Percentiles rank a stretch among this genome's conserved stretches.
These are phyloP conservation scores for Corinectria fuckeliana DNA, from an alignment of 2,329 filamentous ascomycete species.

Conservation along the genomic window DNA sequence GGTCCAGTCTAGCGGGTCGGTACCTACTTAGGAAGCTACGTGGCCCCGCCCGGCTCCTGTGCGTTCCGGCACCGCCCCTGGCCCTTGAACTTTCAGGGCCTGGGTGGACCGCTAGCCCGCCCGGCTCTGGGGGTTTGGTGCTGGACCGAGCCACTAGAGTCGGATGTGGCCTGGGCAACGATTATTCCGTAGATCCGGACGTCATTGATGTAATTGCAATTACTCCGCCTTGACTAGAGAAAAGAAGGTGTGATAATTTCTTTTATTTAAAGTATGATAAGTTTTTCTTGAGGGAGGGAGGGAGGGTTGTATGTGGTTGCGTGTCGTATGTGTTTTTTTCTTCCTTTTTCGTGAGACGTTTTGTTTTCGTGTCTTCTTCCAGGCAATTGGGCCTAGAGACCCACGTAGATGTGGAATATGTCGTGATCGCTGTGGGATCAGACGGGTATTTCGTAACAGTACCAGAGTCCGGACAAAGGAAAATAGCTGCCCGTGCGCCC, in stretches of 20 bases:
- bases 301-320: too few relatives aligned
- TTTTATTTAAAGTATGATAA: too few relatives aligned
- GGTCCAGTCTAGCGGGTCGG: background rate
- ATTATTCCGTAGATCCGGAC: background rate
- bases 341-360: background rate
- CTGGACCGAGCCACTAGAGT: background rate
- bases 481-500: slow-evolving; percentile 24
- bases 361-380: slow-evolving; percentile 10
- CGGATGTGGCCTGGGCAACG: background rate
- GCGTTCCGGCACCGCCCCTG: background rate
- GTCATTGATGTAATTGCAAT: background rate
- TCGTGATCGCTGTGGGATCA: slow-evolving; percentile 21
- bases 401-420: slow-evolving; percentile 9
- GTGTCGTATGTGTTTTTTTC: too few relatives aligned
- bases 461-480: slow-evolving; percentile 21
- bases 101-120: too few relatives aligned
- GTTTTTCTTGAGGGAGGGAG: background rate
- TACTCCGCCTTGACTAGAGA: background rate
- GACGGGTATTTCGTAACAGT: slow-evolving; percentile 17
- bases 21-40: background rate
- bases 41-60: background rate
- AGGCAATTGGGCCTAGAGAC: slow-evolving; percentile 7
- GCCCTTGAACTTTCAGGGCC: background rate
- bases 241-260: background rate
- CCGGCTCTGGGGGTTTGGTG: background rate